Base-by-base conservation (phyloP, 176 grass and related monocot species). In the Bromus sterilis region DNA sequence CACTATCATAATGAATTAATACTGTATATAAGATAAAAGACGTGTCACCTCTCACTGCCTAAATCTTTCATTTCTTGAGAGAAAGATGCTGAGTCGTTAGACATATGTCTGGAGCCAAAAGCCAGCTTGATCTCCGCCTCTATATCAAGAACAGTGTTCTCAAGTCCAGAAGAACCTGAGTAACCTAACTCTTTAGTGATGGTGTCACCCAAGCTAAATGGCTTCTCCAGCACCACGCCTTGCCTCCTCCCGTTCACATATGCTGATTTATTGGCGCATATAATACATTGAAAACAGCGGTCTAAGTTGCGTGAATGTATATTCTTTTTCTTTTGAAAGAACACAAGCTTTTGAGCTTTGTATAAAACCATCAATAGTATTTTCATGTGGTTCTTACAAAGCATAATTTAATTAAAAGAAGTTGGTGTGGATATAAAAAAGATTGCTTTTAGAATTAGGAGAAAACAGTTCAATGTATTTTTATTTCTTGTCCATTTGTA, bases 161-260 rank as follows among this genome's bases (percentile, higher is more conserved):
- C 66, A 16, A 46, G 43, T 15, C 13, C 43, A 25, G 80, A 66
- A 80, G 33, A 65, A 29, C 40, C 33, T 30, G 82, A 67, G 4
- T 64, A 80, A 31, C 36, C 53, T 34, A 76, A 36, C 77, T 93
- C 94, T 16, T 80, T 88, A 15, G 75, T 53, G 44, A 97, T 90
- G 51, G 94, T 89, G 56, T 97, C 91, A 0, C 94, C 91, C 73
- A 94, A 77, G 42, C 64, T 74, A 73, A 97, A 97, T 26, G 94
- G 91, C 36, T 87, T 90, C 70, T 97, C 91, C 16, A 67, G 40
- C 41, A 97, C 86, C 80, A 84, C 76, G 70, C 94, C 94, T 75
- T 94, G 89, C 57, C 94, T 91, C 71, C 88, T 82, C 30, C 94
- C 89, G 68, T 97, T 97, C 36, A 97, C 94, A 86, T 97, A 97